Conservation (phyloP, 2,329 filamentous ascomycete species). For the Hirsutella rhossiliensis region DNA sequence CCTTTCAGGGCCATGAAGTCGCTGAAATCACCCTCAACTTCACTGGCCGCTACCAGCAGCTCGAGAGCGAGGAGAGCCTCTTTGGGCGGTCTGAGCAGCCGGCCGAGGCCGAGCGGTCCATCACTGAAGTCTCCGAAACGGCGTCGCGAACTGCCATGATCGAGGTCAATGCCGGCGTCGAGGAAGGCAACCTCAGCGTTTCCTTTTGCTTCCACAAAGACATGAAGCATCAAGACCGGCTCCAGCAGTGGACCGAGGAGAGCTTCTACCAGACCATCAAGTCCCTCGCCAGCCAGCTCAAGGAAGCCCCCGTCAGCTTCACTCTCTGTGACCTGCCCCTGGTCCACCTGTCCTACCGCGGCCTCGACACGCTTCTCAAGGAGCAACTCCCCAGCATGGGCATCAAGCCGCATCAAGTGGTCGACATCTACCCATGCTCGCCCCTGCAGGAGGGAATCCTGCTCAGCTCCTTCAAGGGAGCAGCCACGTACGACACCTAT, state of each 20-base stretch:
- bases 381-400: constrained; percentile 1
- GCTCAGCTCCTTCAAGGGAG: constrained; percentile 14
- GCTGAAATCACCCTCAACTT: constrained; percentile 39
- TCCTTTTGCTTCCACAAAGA: constrained; percentile 2
- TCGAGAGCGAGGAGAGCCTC: constrained; percentile 21
- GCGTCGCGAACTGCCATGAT: constrained; percentile 1
- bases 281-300: neutral
- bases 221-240: constrained; percentile 2
- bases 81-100: neutral
- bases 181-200: constrained; percentile 1
- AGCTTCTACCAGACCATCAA: neutral
- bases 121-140: constrained; percentile 1
- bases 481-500: constrained; percentile 8
- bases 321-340: constrained; percentile 22
- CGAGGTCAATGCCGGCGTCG: constrained; percentile 4
- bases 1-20: constrained; percentile 18
- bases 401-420: constrained; percentile 1
- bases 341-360: constrained; percentile 7
- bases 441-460: constrained; percentile 24
- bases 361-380: neutral
- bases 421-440: constrained; percentile 20
- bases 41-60: constrained; percentile 27
- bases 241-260: neutral
- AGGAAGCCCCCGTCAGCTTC: neutral
- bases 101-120: neutral